Percentiles rank a stretch among this genome's conserved stretches.
Conservation (phyloP, 176 grass and related monocot species). For the Cenchrus americanus region DNA sequence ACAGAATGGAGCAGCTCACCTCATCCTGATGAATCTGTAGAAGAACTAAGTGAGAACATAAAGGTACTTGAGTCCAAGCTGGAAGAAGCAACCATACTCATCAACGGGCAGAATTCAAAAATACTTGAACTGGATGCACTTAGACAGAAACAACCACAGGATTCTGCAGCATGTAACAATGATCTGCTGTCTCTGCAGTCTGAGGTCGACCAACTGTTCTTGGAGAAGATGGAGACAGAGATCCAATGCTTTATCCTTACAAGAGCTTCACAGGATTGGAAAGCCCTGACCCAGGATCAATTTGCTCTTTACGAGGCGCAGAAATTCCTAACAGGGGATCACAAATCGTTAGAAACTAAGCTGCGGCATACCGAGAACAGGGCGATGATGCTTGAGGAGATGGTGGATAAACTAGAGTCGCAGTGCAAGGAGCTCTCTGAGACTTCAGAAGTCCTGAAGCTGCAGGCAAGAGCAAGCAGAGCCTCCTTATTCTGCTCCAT, state of each 20-base stretch:
- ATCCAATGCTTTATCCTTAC: slow-evolving; percentile 73
- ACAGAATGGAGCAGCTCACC: slow-evolving; percentile 51
- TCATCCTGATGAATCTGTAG: slow-evolving; percentile 31
- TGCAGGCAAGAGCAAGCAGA: slow-evolving; percentile 62
- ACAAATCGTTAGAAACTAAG: slow-evolving; percentile 54
- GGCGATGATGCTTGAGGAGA: slow-evolving; percentile 52
- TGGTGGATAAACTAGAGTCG: slow-evolving; percentile 59
- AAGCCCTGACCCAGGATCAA: slow-evolving; percentile 42
- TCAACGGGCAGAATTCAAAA: slow-evolving; percentile 56
- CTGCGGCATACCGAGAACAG: slow-evolving; percentile 54
- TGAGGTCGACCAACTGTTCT: slow-evolving; percentile 64
- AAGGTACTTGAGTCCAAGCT: slow-evolving; percentile 62
- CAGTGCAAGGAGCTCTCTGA: slow-evolving; percentile 60
- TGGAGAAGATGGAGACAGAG: slow-evolving; percentile 81
- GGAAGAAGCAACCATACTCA: slow-evolving; percentile 44
- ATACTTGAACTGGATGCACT: slow-evolving; percentile 57
- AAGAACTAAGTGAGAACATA: slow-evolving; percentile 57
- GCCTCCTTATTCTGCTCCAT: slow-evolving; percentile 65
- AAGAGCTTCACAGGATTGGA: slow-evolving; percentile 68
- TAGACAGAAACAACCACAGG: slow-evolving; percentile 23
- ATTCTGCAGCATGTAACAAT: background rate
- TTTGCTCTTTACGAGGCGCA: slow-evolving; percentile 47
- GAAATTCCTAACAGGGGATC: slow-evolving; percentile 52
- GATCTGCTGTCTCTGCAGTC: slow-evolving; percentile 42
- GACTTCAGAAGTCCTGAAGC: slow-evolving; percentile 62